Conservation (phyloP, 306 rosid genomes). For the Echinosophora koreensis region DNA sequence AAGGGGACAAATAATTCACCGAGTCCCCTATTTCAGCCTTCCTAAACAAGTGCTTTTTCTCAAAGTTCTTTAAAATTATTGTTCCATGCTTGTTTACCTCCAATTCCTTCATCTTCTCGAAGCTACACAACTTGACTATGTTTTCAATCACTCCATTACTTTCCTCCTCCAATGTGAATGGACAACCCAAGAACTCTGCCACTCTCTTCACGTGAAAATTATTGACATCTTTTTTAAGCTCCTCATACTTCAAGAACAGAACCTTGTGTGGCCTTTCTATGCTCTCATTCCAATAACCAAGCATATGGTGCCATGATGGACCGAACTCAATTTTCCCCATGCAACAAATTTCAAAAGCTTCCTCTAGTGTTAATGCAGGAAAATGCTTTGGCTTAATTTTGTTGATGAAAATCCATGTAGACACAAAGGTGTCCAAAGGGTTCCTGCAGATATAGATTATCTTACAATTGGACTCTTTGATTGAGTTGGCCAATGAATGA, state of each 20-base stretch:
- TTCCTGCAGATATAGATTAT: slow-evolving; percentile 64
- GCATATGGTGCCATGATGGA: slow-evolving; percentile 63
- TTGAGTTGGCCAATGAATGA: slow-evolving; percentile 50
- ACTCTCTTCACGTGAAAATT: slow-evolving; percentile 47
- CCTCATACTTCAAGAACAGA: slow-evolving; percentile 66
- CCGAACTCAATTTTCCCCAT: slow-evolving; percentile 56
- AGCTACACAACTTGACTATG: slow-evolving; percentile 58
- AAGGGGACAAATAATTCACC: slow-evolving; percentile 62
- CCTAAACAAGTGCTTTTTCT: slow-evolving; percentile 58
- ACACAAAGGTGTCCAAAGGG: slow-evolving; percentile 69
- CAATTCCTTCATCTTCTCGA: slow-evolving; percentile 57
- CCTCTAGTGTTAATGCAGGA: slow-evolving; percentile 42
- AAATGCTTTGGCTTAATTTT: slow-evolving; percentile 27
- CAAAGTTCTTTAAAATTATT: slow-evolving; percentile 47
- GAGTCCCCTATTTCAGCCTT: slow-evolving; percentile 72
- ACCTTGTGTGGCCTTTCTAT: slow-evolving; percentile 54
- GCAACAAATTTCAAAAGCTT: slow-evolving; percentile 61
- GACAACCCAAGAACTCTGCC: slow-evolving; percentile 54
- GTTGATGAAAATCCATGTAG: slow-evolving; percentile 51
- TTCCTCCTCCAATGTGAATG: slow-evolving; percentile 60
- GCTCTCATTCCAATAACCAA: slow-evolving; percentile 69
- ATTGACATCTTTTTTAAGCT: slow-evolving; percentile 50
- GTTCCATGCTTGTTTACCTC: slow-evolving; percentile 55
- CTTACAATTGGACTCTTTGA: slow-evolving; percentile 45
- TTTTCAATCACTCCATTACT: slow-evolving; percentile 49